A percentile compares a stretch with the other conserved stretches of the same genome.
These are phyloP conservation scores for Penicillium sp. DNA, from an alignment of 2,329 filamentous ascomycete species.

Conservation along the genomic window DNA sequence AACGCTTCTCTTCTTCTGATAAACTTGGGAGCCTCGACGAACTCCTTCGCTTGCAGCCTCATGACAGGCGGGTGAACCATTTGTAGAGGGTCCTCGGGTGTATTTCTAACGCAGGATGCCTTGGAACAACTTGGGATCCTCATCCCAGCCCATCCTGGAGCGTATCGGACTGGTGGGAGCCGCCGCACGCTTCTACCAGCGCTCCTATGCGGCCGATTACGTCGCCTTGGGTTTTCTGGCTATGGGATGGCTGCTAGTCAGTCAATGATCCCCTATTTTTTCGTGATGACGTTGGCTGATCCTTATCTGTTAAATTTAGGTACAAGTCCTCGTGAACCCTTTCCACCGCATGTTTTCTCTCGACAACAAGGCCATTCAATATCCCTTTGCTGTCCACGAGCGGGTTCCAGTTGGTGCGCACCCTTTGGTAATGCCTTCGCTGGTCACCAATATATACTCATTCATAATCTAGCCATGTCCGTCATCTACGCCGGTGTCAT, in stretches of 20 bases:
- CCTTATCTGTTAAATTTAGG: conserved; percentile 41
- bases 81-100: conserved; percentile 11
- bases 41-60: background rate
- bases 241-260: conserved; percentile 55
- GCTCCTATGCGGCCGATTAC: conserved; percentile 87
- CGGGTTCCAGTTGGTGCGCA: conserved; percentile 73
- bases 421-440: background rate
- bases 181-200: conserved; percentile 58
- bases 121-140: conserved; percentile 30
- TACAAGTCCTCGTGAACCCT: conserved; percentile 71
- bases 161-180: conserved; percentile 47
- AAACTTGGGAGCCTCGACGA: background rate
- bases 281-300: background rate
- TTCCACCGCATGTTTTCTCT: conserved; percentile 96
- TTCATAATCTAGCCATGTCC: conserved; percentile 56
- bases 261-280: conserved; percentile 7
- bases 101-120: conserved; percentile 26
- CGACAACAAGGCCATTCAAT: conserved; percentile 80
- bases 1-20: background rate
- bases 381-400: conserved; percentile 81
- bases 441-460: conserved; percentile 6
- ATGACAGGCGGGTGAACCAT: conserved; percentile 1
- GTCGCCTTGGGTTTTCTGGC: conserved; percentile 74
- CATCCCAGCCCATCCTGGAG: conserved; percentile 22
- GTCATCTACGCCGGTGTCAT: conserved; percentile 76